Base-by-base conservation (phyloP, 768 basidiomycete genomes). In the Pleurotus ostreatus region DNA sequence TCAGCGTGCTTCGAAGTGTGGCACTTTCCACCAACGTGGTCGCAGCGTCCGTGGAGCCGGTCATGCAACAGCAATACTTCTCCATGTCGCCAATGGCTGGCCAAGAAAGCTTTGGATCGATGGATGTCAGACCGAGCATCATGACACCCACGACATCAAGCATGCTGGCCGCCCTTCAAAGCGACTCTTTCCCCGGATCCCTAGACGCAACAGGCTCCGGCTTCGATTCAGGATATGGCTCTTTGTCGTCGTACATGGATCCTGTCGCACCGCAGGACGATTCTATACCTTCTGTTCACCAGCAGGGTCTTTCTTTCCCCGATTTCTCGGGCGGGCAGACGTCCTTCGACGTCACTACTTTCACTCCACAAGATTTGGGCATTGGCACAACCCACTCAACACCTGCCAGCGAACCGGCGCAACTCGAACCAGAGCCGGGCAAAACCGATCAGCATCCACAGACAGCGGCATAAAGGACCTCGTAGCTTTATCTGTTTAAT, bases 11-110 rank as follows among this genome's bases (percentile, higher is more conserved):
- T 62, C 78, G 92, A 63, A 90, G 79, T 63, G 92, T 94, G 59
- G 92, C 92, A 2, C 73, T 94, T 57, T 93, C 92, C 25, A 94
- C 91, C 20, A 93, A 92, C 71, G 93, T 91, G 16, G 92, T 94
- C 54, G 92, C 92, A 26, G 91, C 91, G 18, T 94, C 92, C 22
- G 92, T 94, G 53, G 92, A 94, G 66, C 91, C 92, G 30, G 86
- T 92, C 56, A 92, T 93, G 81, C 92, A 93, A 63, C 91, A 93
- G 65, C 87, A 91, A 63, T 53, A 40, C 26, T 94, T 88, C 73
- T 80, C 88, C 3, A 74, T 93, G 56, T 92, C 90, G 55, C 89
- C 92, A n/a, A 92, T 92, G 90, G 81, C 86, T 26, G 91, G 90
- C 22, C 89, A 92, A 64, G 92, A 92, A 69, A 85, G 72, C 65